A percentile compares a stretch with the other conserved stretches of the same genome.
phyloP scores from a whole-genome alignment of 2,329 filamentous ascomycete genomes.

The Elsinoe arachidis region DNA sequence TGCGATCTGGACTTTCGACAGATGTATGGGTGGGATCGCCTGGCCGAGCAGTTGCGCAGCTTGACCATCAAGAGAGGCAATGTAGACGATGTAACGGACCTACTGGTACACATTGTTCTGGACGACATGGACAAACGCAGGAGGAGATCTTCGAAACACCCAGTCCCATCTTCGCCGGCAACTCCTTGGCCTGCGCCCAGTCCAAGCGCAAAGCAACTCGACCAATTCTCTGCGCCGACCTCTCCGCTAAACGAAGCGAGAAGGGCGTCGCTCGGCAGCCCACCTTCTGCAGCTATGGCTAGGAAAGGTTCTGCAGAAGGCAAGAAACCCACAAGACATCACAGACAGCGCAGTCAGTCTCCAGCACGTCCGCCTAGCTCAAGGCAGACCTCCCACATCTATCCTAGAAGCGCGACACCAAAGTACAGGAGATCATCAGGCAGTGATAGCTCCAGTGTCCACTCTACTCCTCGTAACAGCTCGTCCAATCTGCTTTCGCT shows the following conservation, averaged over 20 bases:
- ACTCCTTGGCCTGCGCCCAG: conserved; percentile 57
- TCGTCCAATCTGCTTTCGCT: conserved; percentile 66
- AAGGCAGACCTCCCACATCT: conserved; percentile 59
- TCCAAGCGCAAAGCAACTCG: conserved; percentile 52
- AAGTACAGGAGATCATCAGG: conserved; percentile 83
- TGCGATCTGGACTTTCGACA: conserved; percentile 93
- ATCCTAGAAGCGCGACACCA: conserved; percentile 54
- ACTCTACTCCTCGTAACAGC: conserved; percentile 54
- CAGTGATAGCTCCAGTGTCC: conserved; percentile 74
- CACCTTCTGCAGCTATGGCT: conserved; percentile 38
- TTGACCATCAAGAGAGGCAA: conserved; percentile 80
- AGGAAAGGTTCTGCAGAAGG: conserved; percentile 49
- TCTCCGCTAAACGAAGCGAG: conserved; percentile 48
- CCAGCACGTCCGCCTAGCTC: conserved; percentile 69
- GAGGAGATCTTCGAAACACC: conserved; percentile 69
- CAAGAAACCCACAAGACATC: conserved; percentile 27
- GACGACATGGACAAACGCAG: conserved; percentile 94
- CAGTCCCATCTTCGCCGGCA: conserved; percentile 66
- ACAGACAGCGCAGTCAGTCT: conserved; percentile 65
- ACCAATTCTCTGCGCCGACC: conserved; percentile 62
- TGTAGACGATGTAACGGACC: conserved; percentile 81
- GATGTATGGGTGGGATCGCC: conserved; percentile 92
- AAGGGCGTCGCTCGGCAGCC: conserved; percentile 41
- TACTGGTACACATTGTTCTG: conserved; percentile 85
- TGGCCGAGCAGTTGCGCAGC: conserved; percentile 85